Evolutionary conservation across 495 filamentous ascomycete genomes (phyloP), one percentile per base, ranked within the genome.

Genomic region (Penicillium arizonense): DNA sequence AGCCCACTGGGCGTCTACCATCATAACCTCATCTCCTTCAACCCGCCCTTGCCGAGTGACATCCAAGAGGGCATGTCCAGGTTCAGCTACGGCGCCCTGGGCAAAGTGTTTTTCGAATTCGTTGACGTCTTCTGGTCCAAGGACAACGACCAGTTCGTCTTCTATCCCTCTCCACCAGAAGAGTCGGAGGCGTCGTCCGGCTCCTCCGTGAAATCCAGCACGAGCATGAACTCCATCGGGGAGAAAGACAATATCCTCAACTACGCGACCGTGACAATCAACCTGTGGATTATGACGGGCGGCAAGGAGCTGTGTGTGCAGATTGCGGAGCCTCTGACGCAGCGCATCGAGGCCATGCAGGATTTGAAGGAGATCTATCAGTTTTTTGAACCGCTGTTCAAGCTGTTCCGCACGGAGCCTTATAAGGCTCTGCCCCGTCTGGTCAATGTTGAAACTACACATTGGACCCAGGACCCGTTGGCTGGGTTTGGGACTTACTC

Each of bases 81-180:
- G 12, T 55, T 44, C 40, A 63, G 60, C 53, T 63, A 60, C 50
- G 60, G 57, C 28, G 60, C 60, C 5, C 40, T 63, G 47, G 60
- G 60, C 47, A 63, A 63, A 35, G 50, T 63, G 8, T 63, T 63
- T 18, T 63, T 63, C n/a, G 60, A 63, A 41, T 63, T 63, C n/a
- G 47, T 26, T 44, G 60, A 63, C 14, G 47, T 60, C 20, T 63
- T 63, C 47, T 63, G 60, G 60, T 47, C 57, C 2, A 63, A 63
- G 21, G 60, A 63, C 21, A 63, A 63, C 18, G 60, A 63, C 44
- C 60, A 63, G 40, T 60, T 63, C 13, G 59, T 63, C 13, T 63
- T 55, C 47, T 63, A 63, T 37, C 60, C 60, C 9, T 63, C 60
- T 30, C 60, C 59, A 1, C n/a, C 49, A 2, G 60, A 62, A 3